Base-by-base conservation (phyloP, 805 yeast genomes). In the Gaillardinia entomophila region DNA sequence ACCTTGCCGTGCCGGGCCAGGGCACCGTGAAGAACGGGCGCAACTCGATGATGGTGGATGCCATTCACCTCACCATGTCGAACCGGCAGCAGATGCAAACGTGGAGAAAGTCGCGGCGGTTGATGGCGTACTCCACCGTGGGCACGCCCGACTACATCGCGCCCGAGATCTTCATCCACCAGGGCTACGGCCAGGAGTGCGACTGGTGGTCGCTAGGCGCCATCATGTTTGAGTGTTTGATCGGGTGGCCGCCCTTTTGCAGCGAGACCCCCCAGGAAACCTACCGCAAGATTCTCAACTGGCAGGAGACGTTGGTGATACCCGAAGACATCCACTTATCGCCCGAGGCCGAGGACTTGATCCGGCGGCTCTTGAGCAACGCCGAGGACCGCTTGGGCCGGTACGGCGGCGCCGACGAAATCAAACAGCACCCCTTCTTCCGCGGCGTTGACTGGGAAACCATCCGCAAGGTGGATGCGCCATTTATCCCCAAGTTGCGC, bases 181-280 rank as follows among this genome's bases (percentile, higher is more conserved):
- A 88, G 62, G 97, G 97, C 4, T 88, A 88, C 58, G 95, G 96
- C 10, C 95, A 87, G 61, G 96, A 88, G 53, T 88, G 97, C 62
- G 97, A 88, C 58, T 88, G 97, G 97, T 88, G 97, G 97, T 83
- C 95, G 6, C 62, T 88, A 28, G 97, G 97, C 19, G 95, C 96
- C 1, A 88, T 88, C 52, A 89, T 88, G 97, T 88, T 82, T 59
- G 97, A 88, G 68, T 88, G 97, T 64, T 65, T 88, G 40, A 84
- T 88, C 38, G 97, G 97, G 20, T 88, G 96, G 95, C 96, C 97
- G 16, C 97, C 97, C 29, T 88, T 88, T 58, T 88, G 96, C 62
- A 80, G 92, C 0, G 96, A 88, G 50, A 84, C 95, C 8, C 95
- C 96, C 8, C 95, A 86, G 40, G 97, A 88, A 46, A 88, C 97